A percentile compares a stretch with the other conserved stretches of the same genome.
These are phyloP conservation scores for Leccinum fibrillosum DNA, from an alignment of 768 basidiomycete species.

Conservation along the genomic window DNA sequence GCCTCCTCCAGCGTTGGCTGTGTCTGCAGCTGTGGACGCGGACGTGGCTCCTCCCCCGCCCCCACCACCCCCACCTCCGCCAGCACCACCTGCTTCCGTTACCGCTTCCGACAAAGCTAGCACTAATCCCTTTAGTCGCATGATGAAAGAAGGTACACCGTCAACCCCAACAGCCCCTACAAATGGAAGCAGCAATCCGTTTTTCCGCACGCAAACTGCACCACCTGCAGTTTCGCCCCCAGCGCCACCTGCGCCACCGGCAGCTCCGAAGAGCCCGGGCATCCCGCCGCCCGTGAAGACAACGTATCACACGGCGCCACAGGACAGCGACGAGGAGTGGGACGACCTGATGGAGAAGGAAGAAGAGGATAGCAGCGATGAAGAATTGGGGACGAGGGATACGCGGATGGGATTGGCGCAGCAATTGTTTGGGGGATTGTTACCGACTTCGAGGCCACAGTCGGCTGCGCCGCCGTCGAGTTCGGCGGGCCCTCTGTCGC, in stretches of 20 bases:
- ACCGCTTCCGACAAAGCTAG: conserved; percentile 46
- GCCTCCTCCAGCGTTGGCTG: conserved; percentile 30
- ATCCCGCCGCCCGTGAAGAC: conserved; percentile 50
- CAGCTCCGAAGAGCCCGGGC: conserved; percentile 31
- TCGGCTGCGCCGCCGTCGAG: conserved; percentile 44
- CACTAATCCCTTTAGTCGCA: conserved; percentile 79
- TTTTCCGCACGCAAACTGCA: conserved; percentile 52
- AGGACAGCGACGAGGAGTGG: conserved; percentile 74
- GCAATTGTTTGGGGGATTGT: conserved; percentile 70
- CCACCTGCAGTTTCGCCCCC: conserved; percentile 35
- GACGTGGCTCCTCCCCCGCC: conserved; percentile 7
- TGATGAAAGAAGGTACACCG: conserved; percentile 49
- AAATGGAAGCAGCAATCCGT: conserved; percentile 70
- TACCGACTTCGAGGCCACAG: conserved; percentile 55
- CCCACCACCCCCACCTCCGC: conserved; percentile 28
- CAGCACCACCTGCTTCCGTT: conserved; percentile 25
- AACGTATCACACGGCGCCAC: conserved; percentile 60
- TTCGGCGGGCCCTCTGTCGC: conserved; percentile 23
- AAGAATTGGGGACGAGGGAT: conserved; percentile 67
- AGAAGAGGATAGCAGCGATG: conserved; percentile 71
- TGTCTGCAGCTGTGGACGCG: conserved; percentile 19
- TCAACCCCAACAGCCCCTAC: conserved; percentile 24
- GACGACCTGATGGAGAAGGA: conserved; percentile 76
- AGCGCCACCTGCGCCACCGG: neutral
- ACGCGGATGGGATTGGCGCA: conserved; percentile 71